Evolutionary conservation across 2,329 filamentous ascomycete genomes (phyloP).

Genomic region (Arthrinium puccinioides): DNA sequence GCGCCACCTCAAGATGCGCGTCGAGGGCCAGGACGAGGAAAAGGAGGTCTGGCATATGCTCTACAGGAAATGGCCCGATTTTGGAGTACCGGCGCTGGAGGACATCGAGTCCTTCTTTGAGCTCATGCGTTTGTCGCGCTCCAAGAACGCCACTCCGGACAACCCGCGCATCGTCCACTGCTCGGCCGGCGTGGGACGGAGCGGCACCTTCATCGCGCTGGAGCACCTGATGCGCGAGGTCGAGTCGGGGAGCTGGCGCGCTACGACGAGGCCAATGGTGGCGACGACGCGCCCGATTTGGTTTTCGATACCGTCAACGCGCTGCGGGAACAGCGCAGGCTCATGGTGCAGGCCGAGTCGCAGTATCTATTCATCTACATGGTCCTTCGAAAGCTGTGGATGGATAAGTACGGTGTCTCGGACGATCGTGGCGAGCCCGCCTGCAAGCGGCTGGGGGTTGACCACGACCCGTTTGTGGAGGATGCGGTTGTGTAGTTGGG

Average conservation of each 20-base stretch:
- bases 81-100: constrained; percentile 66
- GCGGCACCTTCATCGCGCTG: constrained; percentile 92
- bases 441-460: constrained; percentile 45
- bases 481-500: too few relatives aligned
- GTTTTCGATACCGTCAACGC: constrained; percentile 73
- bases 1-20: constrained; percentile 59
- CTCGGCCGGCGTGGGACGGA: constrained; percentile 88
- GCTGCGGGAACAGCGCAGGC: constrained; percentile 79
- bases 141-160: constrained; percentile 43
- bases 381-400: constrained; percentile 69
- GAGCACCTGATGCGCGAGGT: constrained; percentile 84
- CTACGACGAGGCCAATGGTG: constrained; percentile 23
- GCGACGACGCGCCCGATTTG: constrained; percentile 43
- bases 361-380: constrained; percentile 89
- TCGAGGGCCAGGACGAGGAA: constrained; percentile 34
- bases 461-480: constrained; percentile 34
- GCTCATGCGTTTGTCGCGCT: constrained; percentile 60
- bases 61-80: constrained; percentile 86
- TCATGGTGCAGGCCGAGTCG: constrained; percentile 86
- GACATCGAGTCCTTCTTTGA: constrained; percentile 62
- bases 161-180: constrained; percentile 81
- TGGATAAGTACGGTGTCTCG: constrained; percentile 49
- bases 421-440: constrained; percentile 33
- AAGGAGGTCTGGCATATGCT: constrained; percentile 68
- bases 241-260: constrained; percentile 61